Evolutionary conservation across 257 asterid species (phyloP).

Genomic region (Leonotis leonurus): DNA sequence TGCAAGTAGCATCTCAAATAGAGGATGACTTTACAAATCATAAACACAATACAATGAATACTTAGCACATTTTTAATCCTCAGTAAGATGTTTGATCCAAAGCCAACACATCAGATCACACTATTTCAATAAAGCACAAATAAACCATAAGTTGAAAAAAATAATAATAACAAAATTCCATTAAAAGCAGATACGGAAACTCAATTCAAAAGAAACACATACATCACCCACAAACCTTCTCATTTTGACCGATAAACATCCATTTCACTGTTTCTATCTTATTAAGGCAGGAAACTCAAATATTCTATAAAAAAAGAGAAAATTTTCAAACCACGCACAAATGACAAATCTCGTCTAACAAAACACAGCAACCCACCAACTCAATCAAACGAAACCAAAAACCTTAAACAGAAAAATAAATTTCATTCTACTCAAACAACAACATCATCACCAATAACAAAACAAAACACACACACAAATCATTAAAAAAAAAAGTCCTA

Average conservation of each 20-base stretch:
- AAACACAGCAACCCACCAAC: no score
- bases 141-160: slow-evolving; percentile 2
- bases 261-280: neutral
- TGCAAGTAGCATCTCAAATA: neutral
- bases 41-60: neutral
- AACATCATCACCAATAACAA: neutral
- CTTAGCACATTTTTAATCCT: neutral
- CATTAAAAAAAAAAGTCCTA: no score
- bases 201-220: slow-evolving; percentile 3
- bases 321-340: neutral
- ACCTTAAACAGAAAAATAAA: no score
- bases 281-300: slow-evolving; percentile 1
- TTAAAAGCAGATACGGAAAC: neutral
- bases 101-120: slow-evolving; percentile 22
- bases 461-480: no score
- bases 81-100: neutral
- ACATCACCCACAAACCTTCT: neutral
- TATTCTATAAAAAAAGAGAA: neutral
- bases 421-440: no score
- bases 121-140: slow-evolving; percentile 16
- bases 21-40: neutral
- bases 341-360: neutral
- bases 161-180: neutral
- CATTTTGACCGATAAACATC: neutral
- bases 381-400: no score